phyloP scores from a whole-genome alignment of 768 basidiomycete genomes.

The Hypsizygus marmoreus region DNA sequence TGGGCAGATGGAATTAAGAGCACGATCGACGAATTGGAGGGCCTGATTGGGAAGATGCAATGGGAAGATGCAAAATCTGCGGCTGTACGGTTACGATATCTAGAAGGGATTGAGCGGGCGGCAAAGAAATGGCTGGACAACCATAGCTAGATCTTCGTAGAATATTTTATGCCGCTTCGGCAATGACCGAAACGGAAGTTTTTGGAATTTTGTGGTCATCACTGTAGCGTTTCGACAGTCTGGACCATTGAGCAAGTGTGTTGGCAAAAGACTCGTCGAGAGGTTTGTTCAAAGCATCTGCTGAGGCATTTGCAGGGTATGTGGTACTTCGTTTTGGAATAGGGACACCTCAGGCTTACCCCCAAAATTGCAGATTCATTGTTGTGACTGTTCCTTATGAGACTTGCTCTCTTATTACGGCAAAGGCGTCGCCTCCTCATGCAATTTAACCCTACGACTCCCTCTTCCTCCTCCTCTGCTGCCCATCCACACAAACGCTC shows the following conservation, averaged over 20 bases:
- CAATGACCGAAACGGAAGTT: no score
- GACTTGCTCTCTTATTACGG: constrained; percentile 46
- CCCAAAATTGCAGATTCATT: constrained; percentile 4
- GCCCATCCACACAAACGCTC: constrained; percentile 45
- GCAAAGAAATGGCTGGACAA: constrained; percentile 41
- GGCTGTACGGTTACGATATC: constrained; percentile 73
- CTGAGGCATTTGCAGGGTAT: no score
- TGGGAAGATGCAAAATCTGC: constrained; percentile 60
- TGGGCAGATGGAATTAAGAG: constrained; percentile 52
- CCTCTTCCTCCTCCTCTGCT: constrained; percentile 22
- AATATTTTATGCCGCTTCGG: no score
- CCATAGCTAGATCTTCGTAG: constrained; percentile 8
- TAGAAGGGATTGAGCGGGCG: constrained; percentile 63
- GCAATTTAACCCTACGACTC: constrained; percentile 49
- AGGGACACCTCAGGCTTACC: no score
- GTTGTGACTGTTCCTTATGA: constrained; percentile 42
- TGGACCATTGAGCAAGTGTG: no score
- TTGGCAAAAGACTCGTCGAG: no score
- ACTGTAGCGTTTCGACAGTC: no score
- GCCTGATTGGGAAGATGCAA: constrained; percentile 49
- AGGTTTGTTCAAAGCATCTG: no score
- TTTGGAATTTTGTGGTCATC: no score
- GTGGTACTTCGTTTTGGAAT: no score
- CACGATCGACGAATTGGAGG: constrained; percentile 48
- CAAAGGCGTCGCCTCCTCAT: constrained; percentile 60